Evolutionary conservation across 768 basidiomycete species (phyloP).

Genomic region (Gloeopeniophorella convolvens): DNA sequence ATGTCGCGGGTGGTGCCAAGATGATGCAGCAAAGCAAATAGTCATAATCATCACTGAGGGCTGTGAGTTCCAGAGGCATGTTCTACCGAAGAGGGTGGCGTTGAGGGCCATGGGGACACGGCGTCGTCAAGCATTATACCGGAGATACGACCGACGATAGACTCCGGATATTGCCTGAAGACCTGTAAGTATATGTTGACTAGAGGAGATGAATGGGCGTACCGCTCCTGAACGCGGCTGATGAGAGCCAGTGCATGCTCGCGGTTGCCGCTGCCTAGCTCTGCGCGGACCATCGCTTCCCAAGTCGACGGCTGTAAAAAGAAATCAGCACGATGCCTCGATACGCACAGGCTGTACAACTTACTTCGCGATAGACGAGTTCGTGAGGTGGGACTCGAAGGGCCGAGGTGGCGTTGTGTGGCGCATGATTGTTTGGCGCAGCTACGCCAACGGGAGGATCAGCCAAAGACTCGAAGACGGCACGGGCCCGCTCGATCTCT

Average conservation of each 20-base stretch:
- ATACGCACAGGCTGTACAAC: constrained; percentile 23
- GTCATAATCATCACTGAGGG: constrained; percentile 2
- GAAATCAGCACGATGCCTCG: not conserved
- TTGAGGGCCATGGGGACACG: constrained; percentile 37
- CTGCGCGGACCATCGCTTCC: constrained; percentile 93
- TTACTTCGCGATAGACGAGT: constrained; percentile 80
- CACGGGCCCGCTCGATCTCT: constrained; percentile 63
- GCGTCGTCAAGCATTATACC: constrained; percentile 75
- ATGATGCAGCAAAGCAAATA: not conserved
- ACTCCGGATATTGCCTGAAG: constrained; percentile 64
- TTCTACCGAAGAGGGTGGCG: constrained; percentile 7
- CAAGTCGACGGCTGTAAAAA: constrained; percentile 73
- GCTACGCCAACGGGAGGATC: constrained; percentile 84
- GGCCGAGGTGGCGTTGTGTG: constrained; percentile 45
- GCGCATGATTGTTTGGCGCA: constrained; percentile 81
- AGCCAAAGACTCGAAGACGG: constrained; percentile 69
- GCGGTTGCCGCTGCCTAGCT: constrained; percentile 72
- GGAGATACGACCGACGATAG: constrained; percentile 72
- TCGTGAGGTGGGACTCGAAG: constrained; percentile 36
- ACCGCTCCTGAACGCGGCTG: constrained; percentile 68
- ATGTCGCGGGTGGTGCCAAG: not conserved
- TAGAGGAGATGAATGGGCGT: constrained; percentile 19
- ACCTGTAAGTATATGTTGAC: constrained; percentile 13
- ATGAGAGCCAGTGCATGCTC: constrained; percentile 64
- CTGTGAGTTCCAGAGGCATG: constrained; percentile 2